Evolutionary conservation across 441 rosid species (phyloP), one percentile per base, ranked within the genome.

Genomic region (Jatropha podagrica): DNA sequence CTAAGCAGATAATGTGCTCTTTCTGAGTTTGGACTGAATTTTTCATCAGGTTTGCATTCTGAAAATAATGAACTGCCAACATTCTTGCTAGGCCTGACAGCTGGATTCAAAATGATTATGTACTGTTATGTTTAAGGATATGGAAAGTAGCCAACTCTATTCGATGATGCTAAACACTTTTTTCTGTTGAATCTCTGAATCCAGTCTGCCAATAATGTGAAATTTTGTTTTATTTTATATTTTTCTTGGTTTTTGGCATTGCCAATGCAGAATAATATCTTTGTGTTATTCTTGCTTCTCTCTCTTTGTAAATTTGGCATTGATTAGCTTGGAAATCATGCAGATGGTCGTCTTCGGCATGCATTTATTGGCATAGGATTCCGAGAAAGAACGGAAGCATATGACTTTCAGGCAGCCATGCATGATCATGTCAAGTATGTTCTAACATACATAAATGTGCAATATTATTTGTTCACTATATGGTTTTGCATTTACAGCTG

Each of bases 321-420:
- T 63, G 26, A 66, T 12, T 72, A 52, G 46, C 55, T 52, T 52
- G 52, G 64, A 79, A 76, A 46, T 77, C 76, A n/a, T 79, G 79
- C 87, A 95, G 99, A 77, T 81, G 97, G 98, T 78, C 94, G 98
- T 74, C 83, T 81, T 76, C 86, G 98, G 60, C 98, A 93, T 86
- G 99, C 99, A 77, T 96, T 96, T 84, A 85, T 96, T 73, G 99
- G 99, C 72, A 70, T 96, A 18, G 99, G 99, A 77, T 96, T 96
- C 84, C 89, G 99, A 64, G 99, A 93, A 86, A 94, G 99, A 84
- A 85, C 97, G 26, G 90, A 96, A 83, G 99, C 99, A 27, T 96
- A 96, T 74, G 99, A 96, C 84, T 94, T 96, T 82, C 99, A 96
- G 81, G 98, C 99, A 48, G 98, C 98, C 65, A 75, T 96, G 73